Base-by-base conservation (phyloP, 345 rosid genomes). In the Citrus sp. region DNA sequence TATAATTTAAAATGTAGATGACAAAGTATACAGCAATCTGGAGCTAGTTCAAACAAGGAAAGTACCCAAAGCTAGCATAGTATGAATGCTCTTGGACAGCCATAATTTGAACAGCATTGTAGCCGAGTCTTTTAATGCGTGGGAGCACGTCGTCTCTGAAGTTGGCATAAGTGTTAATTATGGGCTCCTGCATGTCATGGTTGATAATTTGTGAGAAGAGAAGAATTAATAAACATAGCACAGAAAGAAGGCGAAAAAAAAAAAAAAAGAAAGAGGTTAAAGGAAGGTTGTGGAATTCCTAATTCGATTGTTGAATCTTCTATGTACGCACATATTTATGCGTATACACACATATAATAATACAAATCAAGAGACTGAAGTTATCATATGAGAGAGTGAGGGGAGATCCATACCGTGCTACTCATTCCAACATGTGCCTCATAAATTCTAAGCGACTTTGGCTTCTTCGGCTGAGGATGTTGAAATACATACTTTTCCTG, bases 371-470 rank as follows among this genome's bases (percentile, higher is more conserved):
- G 37, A 16, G 3, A 70, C 38, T 51, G 59, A 77, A 61, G 67
- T 18, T 76, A 42, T 40, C 37, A 62, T 22, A 78, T n/a, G 55
- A 70, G 54, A 76, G 76, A 74, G 46, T 38, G 78, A 83, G 77
- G 66, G 37, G 73, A 81, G 90, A 84, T 70, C 67, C 90, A 72
- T 59, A 95, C 98, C 87, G 86, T 88, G 88, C 97, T 95, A 85
- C 99, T 95, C 99, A 95, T 95, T 80, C 99, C 99, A 37, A 95
- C 94, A 86, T 95, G 99, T 55, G 98, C 83, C 87, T 95, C 99
- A 66, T 95, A 95, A 73, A 95, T 92, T 82, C 99, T 90, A 59
- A 95, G 92, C 58, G 98, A 92, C 75, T 88, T 87, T 51, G 99
- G 99, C 79, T 59, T 92, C 89, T 82, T 89, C 76, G 99, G 99